A percentile compares a stretch with the other conserved stretches of the same genome.
Evolutionary conservation across 352 stramenopile species (phyloP).

Genomic region (Phytophthora multivora): DNA sequence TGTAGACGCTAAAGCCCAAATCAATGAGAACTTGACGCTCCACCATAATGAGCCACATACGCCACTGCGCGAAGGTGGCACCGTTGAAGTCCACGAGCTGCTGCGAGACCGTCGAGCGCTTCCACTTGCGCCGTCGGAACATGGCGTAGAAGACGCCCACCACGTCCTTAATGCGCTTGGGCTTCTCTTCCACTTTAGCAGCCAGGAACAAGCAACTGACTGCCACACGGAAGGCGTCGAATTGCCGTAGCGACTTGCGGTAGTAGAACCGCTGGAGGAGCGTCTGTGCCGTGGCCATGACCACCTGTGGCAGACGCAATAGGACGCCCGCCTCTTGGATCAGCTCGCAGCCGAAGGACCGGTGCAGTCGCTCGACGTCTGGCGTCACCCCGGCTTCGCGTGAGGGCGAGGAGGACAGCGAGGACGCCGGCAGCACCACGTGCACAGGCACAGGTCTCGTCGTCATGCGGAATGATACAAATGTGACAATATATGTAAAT

Average conservation of each 20-base stretch:
- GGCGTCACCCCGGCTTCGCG: constrained; percentile 42
- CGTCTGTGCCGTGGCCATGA: constrained; percentile 91
- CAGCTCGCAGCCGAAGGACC: constrained; percentile 90
- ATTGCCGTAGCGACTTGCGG: constrained; percentile 80
- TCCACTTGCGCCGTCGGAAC: constrained; percentile 71
- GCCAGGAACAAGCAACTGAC: constrained; percentile 90
- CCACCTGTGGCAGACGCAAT: constrained; percentile 87
- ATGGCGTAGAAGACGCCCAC: constrained; percentile 91
- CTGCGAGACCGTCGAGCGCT: constrained; percentile 45
- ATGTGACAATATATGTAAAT: constrained; percentile 20
- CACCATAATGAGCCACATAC: constrained; percentile 86
- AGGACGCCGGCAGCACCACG: constrained; percentile 53
- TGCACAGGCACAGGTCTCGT: constrained; percentile 32
- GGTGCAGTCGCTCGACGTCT: constrained; percentile 54
- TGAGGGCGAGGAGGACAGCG: constrained; percentile 58
- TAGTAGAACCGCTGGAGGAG: constrained; percentile 93
- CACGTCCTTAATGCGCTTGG: constrained; percentile 81
- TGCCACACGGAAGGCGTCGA: constrained; percentile 90
- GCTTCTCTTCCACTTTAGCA: constrained; percentile 90
- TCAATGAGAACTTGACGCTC: constrained; percentile 92
- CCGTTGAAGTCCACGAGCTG: constrained; percentile 76
- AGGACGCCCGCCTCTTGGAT: constrained; percentile 90
- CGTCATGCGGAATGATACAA: constrained; percentile 17
- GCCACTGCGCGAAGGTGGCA: constrained; percentile 69
- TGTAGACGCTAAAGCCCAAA: constrained; percentile 93